Base-by-base conservation (phyloP, 768 basidiomycete genomes). In the Auricularia heimuer region DNA sequence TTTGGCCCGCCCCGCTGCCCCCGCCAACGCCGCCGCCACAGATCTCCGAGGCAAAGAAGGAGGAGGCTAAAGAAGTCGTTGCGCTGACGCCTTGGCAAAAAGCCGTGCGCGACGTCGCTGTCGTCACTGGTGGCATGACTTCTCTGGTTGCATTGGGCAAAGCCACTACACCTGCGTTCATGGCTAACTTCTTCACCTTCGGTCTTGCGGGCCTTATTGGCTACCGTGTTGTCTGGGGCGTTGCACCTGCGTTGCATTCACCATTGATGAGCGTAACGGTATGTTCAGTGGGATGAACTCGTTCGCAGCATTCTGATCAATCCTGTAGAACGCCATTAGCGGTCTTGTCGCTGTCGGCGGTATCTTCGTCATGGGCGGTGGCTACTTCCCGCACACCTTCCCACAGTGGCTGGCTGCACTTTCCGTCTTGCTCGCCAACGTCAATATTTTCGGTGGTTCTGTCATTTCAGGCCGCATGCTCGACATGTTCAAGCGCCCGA, bases 401-500 rank as follows among this genome's bases (percentile, higher is more conserved):
- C 87, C 92, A 62, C 92, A 94, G 75, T 77, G 79, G 12, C 78
- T 94, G 14, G 92, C 91, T 65, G 90, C 92, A 3, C 66, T 87
- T 14, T 90, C 92, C 14, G 92, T 94, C n/a, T 82, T 94, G 62
- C 77, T 94, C 37, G 92, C 92, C 29, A 90, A 89, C 65, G 83
- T 94, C 66, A 94, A 94, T 71, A 91, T 94, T 63, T 85, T 89
- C 42, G 92, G 92, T 62, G 92, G 92, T 54, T 94, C 93, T 70
- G 86, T 92, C 45, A 88, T 94, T 70, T 93, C 91, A 29, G 92
- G 92, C 74, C 86, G 92, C 54, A 94, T 94, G 92, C 78, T 94
- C 66, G 90, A 94, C 71, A 92, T 94, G 88, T 94, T 94, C 75
- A 90, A 89, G 76, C 86, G 92, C 39, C 85, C 86, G 14, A 86